phyloP scores from a whole-genome alignment of 805 yeast species.

The Ogataea allantospora region DNA sequence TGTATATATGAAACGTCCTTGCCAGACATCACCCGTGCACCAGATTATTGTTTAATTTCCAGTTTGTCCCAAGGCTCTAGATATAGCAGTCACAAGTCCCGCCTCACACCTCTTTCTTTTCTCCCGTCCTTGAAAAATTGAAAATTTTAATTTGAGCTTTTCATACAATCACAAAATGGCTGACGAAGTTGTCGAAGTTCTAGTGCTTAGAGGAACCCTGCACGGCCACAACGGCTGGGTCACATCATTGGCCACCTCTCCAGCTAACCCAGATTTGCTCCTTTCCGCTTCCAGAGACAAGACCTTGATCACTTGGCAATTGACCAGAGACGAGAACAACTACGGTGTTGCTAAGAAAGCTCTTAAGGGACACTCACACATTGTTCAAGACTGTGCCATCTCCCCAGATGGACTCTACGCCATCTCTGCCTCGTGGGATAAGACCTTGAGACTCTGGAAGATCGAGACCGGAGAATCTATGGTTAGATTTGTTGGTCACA shows the following conservation, averaged over 20 bases:
- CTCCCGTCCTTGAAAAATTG: constrained; percentile 14
- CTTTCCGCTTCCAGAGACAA: constrained; percentile 99
- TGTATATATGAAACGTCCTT: constrained; percentile 38
- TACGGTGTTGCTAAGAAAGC: constrained; percentile 98
- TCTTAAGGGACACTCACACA: constrained; percentile 98
- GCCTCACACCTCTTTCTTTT: constrained; percentile 8
- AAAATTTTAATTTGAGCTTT: constrained; percentile 17
- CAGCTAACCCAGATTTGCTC: constrained; percentile 96
- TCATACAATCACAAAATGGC: constrained; percentile 48
- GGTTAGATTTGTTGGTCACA: constrained; percentile 97
- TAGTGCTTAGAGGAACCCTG: constrained; percentile 99
- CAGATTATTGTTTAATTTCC: no score
- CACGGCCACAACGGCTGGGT: constrained; percentile 98
- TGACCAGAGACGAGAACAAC: constrained; percentile 91
- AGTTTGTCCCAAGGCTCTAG: no score
- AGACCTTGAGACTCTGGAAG: constrained; percentile 98
- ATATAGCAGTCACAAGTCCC: constrained; percentile 5
- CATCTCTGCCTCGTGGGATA: constrained; percentile 99
- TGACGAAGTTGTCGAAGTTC: constrained; percentile 76
- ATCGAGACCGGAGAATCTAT: constrained; percentile 90
- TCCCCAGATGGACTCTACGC: constrained; percentile 98
- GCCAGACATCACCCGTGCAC: constrained; percentile 13
- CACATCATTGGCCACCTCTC: constrained; percentile 96
- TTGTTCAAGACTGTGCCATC: constrained; percentile 95
- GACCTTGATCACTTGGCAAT: constrained; percentile 97